These are phyloP conservation scores for Mycena maculata DNA, from an alignment of 768 basidiomycete genomes.

Conservation along the genomic window DNA sequence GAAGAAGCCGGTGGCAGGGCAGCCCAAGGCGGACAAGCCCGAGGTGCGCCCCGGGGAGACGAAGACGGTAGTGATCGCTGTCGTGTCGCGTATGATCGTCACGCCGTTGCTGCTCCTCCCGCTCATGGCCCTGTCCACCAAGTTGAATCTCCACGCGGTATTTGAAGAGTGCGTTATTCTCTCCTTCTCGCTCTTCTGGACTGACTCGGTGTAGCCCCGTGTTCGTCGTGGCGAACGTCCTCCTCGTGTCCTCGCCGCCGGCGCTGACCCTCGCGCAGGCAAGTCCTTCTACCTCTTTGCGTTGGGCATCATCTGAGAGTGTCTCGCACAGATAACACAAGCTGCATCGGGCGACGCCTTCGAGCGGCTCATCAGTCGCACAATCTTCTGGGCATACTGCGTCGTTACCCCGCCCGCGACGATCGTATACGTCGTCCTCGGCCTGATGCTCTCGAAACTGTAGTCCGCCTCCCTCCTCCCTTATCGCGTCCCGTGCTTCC, in stretches of 20 bases:
- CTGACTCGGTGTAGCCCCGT: conserved; percentile 68
- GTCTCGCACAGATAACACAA: conserved; percentile 73
- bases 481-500: too few relatives aligned
- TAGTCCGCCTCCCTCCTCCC: conserved; percentile 39
- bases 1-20: conserved; percentile 39
- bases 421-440: conserved; percentile 80
- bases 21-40: conserved; percentile 16
- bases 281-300: conserved; percentile 22
- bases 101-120: conserved; percentile 86
- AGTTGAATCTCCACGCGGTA: conserved; percentile 66
- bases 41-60: conserved; percentile 72
- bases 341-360: conserved; percentile 88
- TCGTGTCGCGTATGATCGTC: conserved; percentile 89
- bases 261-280: conserved; percentile 72
- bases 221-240: conserved; percentile 85
- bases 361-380: conserved; percentile 85
- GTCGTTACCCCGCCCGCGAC: conserved; percentile 89
- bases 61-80: conserved; percentile 83
- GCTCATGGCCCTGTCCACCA: conserved; percentile 72
- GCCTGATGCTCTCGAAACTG: conserved; percentile 70
- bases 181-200: conserved; percentile 12
- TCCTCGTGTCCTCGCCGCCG: conserved; percentile 86
- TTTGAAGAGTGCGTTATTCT: conserved; percentile 79
- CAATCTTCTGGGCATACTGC: conserved; percentile 95
- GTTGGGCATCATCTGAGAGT: background rate